These are phyloP conservation scores for Amanita exitialis DNA, from an alignment of 768 basidiomycete species.

Conservation along the genomic window DNA sequence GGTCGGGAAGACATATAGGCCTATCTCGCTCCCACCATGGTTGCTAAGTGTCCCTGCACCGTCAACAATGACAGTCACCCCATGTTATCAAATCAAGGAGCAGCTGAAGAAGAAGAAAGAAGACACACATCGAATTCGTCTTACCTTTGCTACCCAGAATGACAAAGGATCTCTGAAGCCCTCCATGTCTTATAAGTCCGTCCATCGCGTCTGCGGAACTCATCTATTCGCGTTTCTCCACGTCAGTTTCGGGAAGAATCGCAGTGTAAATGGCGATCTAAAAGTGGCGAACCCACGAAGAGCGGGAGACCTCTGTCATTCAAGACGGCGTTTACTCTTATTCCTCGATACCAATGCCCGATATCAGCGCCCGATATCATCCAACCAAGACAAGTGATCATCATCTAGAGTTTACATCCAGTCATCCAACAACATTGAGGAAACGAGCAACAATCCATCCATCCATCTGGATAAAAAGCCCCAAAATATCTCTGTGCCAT, in stretches of 20 bases:
- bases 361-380: not conserved
- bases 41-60: not conserved
- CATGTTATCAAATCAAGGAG: not conserved
- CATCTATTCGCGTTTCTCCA: not conserved
- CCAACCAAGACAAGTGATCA: not conserved
- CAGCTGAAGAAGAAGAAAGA: not conserved
- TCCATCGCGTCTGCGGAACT: not conserved
- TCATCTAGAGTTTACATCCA: not conserved
- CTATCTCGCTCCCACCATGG: not conserved
- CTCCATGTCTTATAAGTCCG: not conserved
- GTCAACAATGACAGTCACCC: not conserved
- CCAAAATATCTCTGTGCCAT: too few relatives aligned
- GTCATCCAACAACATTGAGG: not conserved
- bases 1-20: conserved; percentile 1
- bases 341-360: too few relatives aligned
- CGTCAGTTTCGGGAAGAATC: not conserved
- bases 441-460: not conserved
- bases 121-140: not conserved
- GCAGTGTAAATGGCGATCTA: not conserved
- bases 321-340: not conserved
- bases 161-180: not conserved
- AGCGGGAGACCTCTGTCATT: not conserved
- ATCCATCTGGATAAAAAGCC: not conserved
- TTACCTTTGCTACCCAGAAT: not conserved
- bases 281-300: not conserved